Conservation (phyloP, 495 filamentous ascomycete species). For the Daldinia concentrica region DNA sequence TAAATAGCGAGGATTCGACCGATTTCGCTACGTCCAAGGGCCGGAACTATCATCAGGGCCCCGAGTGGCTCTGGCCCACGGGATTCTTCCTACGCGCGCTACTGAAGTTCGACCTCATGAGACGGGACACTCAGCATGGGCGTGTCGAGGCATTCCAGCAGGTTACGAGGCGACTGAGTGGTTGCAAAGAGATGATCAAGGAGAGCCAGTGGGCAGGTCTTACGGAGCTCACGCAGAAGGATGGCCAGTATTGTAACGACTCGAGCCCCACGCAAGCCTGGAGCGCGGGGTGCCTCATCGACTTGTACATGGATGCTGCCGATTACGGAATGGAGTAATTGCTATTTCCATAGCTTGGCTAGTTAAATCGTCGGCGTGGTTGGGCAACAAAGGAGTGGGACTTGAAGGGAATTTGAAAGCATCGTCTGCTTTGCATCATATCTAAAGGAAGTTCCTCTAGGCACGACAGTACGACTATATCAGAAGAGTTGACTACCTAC, state of each 20-base stretch:
- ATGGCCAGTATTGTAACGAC: conserved; percentile 82
- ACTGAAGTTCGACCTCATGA: conserved; percentile 85
- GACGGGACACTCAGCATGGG: conserved; percentile 66
- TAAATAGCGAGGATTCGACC: conserved; percentile 89
- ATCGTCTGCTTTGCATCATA: background rate
- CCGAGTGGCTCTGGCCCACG: conserved; percentile 99
- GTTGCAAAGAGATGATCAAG: conserved; percentile 80
- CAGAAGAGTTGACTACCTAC: background rate
- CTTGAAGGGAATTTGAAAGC: background rate
- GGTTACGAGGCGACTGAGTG: conserved; percentile 80
- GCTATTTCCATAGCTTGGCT: background rate
- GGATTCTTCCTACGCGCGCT: conserved; percentile 94
- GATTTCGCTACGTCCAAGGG: conserved; percentile 93
- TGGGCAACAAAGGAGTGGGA: background rate
- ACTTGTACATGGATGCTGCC: conserved; percentile 90
- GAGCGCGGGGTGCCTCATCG: conserved; percentile 92
- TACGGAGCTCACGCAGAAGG: conserved; percentile 91
- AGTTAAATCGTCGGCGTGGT: background rate
- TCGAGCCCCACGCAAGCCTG: conserved; percentile 96
- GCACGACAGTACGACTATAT: background rate
- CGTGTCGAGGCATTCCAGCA: conserved; percentile 92
- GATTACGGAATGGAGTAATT: conserved; percentile 53
- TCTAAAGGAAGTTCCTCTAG: background rate
- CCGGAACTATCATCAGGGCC: conserved; percentile 97
- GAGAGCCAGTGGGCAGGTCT: conserved; percentile 89